Conservation (phyloP, 2,329 filamentous ascomycete species). For the Didymosphaeria variabile region DNA sequence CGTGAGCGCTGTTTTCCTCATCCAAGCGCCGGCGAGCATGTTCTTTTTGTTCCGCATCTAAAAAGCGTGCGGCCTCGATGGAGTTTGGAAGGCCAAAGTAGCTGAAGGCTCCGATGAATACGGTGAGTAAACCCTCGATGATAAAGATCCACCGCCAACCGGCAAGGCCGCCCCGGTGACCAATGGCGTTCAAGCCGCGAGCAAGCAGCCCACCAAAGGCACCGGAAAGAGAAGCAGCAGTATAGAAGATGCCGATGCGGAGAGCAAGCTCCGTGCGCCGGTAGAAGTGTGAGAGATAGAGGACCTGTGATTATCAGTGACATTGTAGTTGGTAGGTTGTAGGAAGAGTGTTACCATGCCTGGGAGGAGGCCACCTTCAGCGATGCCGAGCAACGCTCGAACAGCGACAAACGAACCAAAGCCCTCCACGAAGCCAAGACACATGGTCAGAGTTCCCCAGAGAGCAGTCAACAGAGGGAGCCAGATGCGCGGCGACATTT, state of each 20-base stretch:
- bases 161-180: slow-evolving; percentile 61
- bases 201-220: slow-evolving; percentile 72
- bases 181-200: slow-evolving; percentile 68
- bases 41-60: slow-evolving; percentile 62
- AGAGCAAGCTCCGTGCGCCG: slow-evolving; percentile 67
- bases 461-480: slow-evolving; percentile 64
- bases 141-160: slow-evolving; percentile 56
- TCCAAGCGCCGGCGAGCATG: slow-evolving; percentile 59
- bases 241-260: slow-evolving; percentile 74
- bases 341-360: slow-evolving; percentile 61
- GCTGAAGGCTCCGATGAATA: slow-evolving; percentile 61
- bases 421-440: slow-evolving; percentile 63
- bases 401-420: slow-evolving; percentile 69
- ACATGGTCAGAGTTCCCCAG: slow-evolving; percentile 69
- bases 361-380: slow-evolving; percentile 71
- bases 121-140: slow-evolving; percentile 64
- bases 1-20: slow-evolving; percentile 47
- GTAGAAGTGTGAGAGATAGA: slow-evolving; percentile 72
- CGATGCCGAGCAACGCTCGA: slow-evolving; percentile 68
- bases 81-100: slow-evolving; percentile 66
- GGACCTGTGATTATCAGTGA: slow-evolving; percentile 52
- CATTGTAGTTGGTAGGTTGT: slow-evolving; percentile 6
- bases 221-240: slow-evolving; percentile 70
- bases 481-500: slow-evolving; percentile 68
- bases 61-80: slow-evolving; percentile 62